Evolutionary conservation across 1,139 yeast species (phyloP).

Genomic region (Lodderomyces margitis): DNA sequence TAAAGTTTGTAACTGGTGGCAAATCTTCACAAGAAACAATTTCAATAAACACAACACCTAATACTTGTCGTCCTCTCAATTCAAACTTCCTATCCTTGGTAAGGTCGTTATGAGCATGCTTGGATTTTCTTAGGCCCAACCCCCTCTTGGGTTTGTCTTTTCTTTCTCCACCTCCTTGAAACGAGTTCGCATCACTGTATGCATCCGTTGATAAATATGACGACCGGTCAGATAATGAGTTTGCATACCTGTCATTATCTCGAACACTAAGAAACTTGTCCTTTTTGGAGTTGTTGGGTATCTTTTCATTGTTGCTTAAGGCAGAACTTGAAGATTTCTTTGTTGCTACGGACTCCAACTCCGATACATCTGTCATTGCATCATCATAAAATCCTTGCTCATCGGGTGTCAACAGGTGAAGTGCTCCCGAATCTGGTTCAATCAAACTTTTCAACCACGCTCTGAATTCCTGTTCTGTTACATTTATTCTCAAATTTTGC

Average conservation of each 20-base stretch:
- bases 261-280: slow-evolving; percentile 1
- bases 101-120: slow-evolving; percentile 2
- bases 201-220: slow-evolving; percentile 18
- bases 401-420: slow-evolving; percentile 22
- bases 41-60: slow-evolving; percentile 77
- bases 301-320: background rate
- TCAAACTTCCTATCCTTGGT: slow-evolving; percentile 22
- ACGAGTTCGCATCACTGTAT: slow-evolving; percentile 9
- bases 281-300: background rate
- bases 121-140: slow-evolving; percentile 10
- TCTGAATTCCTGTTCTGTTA: slow-evolving; percentile 18
- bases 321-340: slow-evolving; percentile 5
- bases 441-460: slow-evolving; percentile 33
- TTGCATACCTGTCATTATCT: slow-evolving; percentile 10
- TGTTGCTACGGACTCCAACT: slow-evolving; percentile 24
- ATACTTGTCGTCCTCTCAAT: slow-evolving; percentile 42
- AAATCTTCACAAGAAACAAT: slow-evolving; percentile 68
- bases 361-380: slow-evolving; percentile 27
- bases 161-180: slow-evolving; percentile 3
- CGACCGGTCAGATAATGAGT: slow-evolving; percentile 27
- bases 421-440: slow-evolving; percentile 27
- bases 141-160: slow-evolving; percentile 7
- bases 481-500: slow-evolving; percentile 8
- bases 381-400: slow-evolving; percentile 46
- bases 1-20: slow-evolving; percentile 62